phyloP scores from a whole-genome alignment of 2,329 filamentous ascomycete species.

The Botryosphaeria agaves region DNA sequence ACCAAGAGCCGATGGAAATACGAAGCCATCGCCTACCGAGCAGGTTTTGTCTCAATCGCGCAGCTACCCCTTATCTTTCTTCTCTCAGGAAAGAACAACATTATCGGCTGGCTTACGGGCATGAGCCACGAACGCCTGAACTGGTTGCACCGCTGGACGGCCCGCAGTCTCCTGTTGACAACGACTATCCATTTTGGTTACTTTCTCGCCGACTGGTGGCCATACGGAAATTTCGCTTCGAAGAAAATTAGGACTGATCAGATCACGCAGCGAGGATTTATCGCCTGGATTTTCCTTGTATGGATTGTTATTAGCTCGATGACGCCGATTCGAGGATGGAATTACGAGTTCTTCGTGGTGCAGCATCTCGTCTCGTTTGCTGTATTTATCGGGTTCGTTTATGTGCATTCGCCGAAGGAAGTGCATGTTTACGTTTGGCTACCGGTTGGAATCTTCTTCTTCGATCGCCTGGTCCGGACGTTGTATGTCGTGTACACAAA shows the following conservation, averaged over 20 bases:
- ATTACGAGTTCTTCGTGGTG: conserved; percentile 51
- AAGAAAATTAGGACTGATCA: conserved; percentile 43
- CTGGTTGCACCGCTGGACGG: conserved; percentile 59
- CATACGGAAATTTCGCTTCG: conserved; percentile 37
- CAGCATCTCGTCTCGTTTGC: conserved; percentile 48
- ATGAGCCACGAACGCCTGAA: conserved; percentile 52
- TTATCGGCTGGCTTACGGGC: conserved; percentile 43
- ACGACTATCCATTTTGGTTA: conserved; percentile 53
- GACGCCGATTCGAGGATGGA: conserved; percentile 44
- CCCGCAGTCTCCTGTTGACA: conserved; percentile 49
- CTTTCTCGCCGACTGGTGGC: conserved; percentile 48
- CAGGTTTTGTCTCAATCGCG: conserved; percentile 33
- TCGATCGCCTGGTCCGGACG: conserved; percentile 40
- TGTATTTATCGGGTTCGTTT: conserved; percentile 44
- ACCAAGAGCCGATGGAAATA: conserved; percentile 30
- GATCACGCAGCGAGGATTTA: conserved; percentile 49
- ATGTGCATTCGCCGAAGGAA: conserved; percentile 42
- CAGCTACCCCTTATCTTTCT: conserved; percentile 40
- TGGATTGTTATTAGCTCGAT: conserved; percentile 49
- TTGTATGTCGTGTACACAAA: conserved; percentile 20
- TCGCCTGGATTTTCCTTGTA: conserved; percentile 45
- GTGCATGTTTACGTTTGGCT: conserved; percentile 50
- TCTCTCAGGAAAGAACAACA: conserved; percentile 36
- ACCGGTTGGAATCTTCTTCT: conserved; percentile 41
- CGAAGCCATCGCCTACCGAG: conserved; percentile 39